A percentile compares a stretch with the other conserved stretches of the same genome.
Evolutionary conservation across 345 rosid genomes (phyloP).

Genomic region (Pugionium dolabratum): DNA sequence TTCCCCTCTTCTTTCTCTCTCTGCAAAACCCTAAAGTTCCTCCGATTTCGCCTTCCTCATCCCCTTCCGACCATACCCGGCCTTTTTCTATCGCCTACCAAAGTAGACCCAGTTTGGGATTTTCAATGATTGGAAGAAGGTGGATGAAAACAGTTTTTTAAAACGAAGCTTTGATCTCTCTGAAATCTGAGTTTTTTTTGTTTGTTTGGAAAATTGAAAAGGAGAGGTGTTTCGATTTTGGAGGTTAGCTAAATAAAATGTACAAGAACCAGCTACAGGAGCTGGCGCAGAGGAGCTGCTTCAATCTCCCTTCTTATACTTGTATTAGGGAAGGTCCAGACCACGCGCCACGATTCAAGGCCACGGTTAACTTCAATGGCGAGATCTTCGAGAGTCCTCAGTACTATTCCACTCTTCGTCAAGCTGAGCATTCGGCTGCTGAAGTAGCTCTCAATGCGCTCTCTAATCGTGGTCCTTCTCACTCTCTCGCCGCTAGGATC

Average conservation of each 20-base stretch:
- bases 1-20: background rate
- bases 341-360: slow-evolving; percentile 99
- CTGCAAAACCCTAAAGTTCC: slow-evolving; percentile 48
- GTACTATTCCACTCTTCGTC: slow-evolving; percentile 97
- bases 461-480: slow-evolving; percentile 92
- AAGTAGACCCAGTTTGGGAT: slow-evolving; percentile 29
- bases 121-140: slow-evolving; percentile 11
- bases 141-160: slow-evolving; percentile 13
- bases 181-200: background rate
- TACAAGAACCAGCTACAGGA: slow-evolving; percentile 99
- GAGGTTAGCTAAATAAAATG: slow-evolving; percentile 43
- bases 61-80: slow-evolving; percentile 27
- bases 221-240: background rate
- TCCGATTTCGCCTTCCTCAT: slow-evolving; percentile 36
- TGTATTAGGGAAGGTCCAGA: slow-evolving; percentile 98
- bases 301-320: slow-evolving; percentile 84
- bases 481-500: slow-evolving; percentile 97
- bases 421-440: slow-evolving; percentile 99
- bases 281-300: slow-evolving; percentile 99
- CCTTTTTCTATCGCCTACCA: slow-evolving; percentile 5
- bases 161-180: slow-evolving; percentile 32
- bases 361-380: slow-evolving; percentile 94
- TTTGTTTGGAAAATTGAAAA: background rate
- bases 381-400: slow-evolving; percentile 96
- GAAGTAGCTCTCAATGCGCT: slow-evolving; percentile 93